These are phyloP conservation scores for Chrysosporium keratinophilum DNA, from an alignment of 2,329 filamentous ascomycete species.

Conservation along the genomic window DNA sequence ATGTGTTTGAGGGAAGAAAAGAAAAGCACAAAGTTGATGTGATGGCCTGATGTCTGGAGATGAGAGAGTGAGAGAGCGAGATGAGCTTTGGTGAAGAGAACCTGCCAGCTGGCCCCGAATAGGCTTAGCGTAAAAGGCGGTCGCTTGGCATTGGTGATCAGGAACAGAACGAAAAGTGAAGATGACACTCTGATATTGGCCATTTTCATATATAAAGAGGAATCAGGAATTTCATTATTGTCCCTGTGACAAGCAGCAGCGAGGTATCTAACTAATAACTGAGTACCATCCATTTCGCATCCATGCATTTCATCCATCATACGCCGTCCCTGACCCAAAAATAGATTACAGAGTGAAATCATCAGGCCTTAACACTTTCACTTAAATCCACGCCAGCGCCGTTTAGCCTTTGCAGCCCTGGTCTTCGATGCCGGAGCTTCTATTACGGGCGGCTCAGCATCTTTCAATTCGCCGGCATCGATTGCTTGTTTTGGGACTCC, in stretches of 20 bases:
- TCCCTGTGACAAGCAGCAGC: not conserved
- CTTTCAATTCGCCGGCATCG: not conserved
- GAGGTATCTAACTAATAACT: slow-evolving; percentile 2
- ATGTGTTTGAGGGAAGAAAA: not conserved
- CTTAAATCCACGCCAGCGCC: slow-evolving; percentile 26
- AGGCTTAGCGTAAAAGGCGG: not conserved
- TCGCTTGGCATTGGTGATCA: not conserved
- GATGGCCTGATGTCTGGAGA: too few relatives aligned
- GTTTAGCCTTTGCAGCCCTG: slow-evolving; percentile 24
- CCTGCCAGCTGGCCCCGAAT: not conserved
- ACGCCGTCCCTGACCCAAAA: not conserved
- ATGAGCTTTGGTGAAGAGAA: too few relatives aligned
- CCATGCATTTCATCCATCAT: not conserved
- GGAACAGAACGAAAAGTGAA: not conserved
- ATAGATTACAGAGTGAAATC: not conserved
- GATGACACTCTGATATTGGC: not conserved
- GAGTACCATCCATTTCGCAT: not conserved
- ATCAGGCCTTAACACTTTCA: slow-evolving; percentile 3
- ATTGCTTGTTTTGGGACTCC: slow-evolving; percentile 7
- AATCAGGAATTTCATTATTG: too few relatives aligned
- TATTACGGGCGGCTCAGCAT: not conserved
- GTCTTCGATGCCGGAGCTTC: slow-evolving; percentile 8
- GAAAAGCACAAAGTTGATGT: slow-evolving; percentile 10
- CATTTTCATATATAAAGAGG: too few relatives aligned
- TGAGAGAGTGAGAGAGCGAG: too few relatives aligned